Conservation (phyloP, 306 rosid species). For the Senna siamea region DNA sequence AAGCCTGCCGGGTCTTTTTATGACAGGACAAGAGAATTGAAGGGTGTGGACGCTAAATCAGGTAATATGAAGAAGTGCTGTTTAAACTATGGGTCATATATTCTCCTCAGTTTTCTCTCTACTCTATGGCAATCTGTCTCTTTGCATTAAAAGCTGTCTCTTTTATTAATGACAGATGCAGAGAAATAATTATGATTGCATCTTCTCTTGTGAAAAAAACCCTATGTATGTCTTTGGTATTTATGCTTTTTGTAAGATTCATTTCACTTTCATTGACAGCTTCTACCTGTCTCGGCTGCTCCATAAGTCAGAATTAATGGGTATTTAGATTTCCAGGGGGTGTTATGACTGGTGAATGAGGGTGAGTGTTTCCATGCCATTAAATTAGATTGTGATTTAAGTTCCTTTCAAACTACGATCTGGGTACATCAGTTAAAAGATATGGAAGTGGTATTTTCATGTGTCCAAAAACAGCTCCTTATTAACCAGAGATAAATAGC, state of each 20-base stretch:
- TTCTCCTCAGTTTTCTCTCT: slow-evolving; percentile 49
- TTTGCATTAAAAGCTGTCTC: slow-evolving; percentile 56
- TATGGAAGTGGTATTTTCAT: slow-evolving; percentile 29
- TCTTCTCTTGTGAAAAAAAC: slow-evolving; percentile 53
- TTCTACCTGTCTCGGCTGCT: slow-evolving; percentile 74
- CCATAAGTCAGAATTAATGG: slow-evolving; percentile 71
- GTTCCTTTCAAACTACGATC: slow-evolving; percentile 36
- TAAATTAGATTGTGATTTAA: slow-evolving; percentile 35
- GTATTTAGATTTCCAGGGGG: slow-evolving; percentile 68
- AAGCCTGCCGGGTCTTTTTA: slow-evolving; percentile 20
- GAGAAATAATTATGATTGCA: slow-evolving; percentile 63
- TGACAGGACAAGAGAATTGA: slow-evolving; percentile 47
- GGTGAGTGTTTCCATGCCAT: slow-evolving; percentile 49
- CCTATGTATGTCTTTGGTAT: slow-evolving; percentile 56
- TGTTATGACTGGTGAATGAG: slow-evolving; percentile 37
- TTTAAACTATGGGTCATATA: slow-evolving; percentile 55
- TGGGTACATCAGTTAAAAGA: slow-evolving; percentile 30
- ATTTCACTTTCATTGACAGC: slow-evolving; percentile 73
- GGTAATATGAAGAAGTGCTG: slow-evolving; percentile 44
- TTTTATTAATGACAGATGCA: slow-evolving; percentile 56
- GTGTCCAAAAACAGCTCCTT: slow-evolving; percentile 38
- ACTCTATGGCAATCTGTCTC: slow-evolving; percentile 47
- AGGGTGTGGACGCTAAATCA: slow-evolving; percentile 53
- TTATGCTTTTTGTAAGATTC: slow-evolving; percentile 46
- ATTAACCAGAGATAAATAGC: slow-evolving; percentile 24